Conservation (phyloP, 2,329 filamentous ascomycete genomes). For the Phaeoacremonium minimum region DNA sequence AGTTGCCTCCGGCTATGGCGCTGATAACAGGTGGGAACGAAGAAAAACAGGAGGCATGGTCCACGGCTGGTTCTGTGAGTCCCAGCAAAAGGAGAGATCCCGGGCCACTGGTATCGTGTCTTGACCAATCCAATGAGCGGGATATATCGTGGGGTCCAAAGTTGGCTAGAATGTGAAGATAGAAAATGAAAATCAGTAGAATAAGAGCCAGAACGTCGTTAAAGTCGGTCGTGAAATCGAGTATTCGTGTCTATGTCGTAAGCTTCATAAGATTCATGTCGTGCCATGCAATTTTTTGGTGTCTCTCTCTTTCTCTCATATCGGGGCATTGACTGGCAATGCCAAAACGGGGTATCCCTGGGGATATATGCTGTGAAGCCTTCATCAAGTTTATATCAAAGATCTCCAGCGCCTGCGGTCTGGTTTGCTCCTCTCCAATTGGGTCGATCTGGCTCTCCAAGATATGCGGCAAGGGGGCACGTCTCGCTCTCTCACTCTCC, state of each 20-base stretch:
- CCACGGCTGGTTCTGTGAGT: background rate
- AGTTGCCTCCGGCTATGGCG: too few relatives aligned
- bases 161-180: too few relatives aligned
- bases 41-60: background rate
- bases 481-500: too few relatives aligned
- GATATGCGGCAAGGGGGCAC: too few relatives aligned
- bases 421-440: too few relatives aligned
- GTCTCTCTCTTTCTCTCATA: slow-evolving; percentile 6
- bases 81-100: background rate
- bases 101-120: slow-evolving; percentile 2
- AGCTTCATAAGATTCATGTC: background rate
- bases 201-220: background rate
- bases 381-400: slow-evolving; percentile 24
- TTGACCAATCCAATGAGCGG: background rate
- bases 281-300: background rate
- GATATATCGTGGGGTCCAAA: too few relatives aligned
- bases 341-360: slow-evolving; percentile 17
- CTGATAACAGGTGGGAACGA: too few relatives aligned
- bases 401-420: background rate
- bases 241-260: background rate
- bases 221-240: background rate
- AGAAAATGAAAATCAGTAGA: too few relatives aligned
- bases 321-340: slow-evolving; percentile 9
- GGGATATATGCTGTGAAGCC: slow-evolving; percentile 27
- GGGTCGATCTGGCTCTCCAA: too few relatives aligned